Base-by-base conservation (phyloP, 2,329 filamentous ascomycete genomes). In the Fusarium nematophilum region DNA sequence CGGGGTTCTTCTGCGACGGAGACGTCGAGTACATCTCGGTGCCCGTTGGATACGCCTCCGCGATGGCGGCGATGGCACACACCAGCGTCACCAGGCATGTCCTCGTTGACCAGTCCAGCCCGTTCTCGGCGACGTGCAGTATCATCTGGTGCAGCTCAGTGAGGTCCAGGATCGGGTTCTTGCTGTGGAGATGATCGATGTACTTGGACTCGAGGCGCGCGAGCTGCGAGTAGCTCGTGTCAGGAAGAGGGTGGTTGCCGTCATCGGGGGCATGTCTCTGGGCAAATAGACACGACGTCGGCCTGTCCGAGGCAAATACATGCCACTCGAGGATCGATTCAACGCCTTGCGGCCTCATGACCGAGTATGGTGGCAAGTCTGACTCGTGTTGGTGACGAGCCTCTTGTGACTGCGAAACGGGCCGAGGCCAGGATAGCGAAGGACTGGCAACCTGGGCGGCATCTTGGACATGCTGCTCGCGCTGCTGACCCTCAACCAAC, bases 111-210 rank as follows among this genome's bases (percentile, higher is more conserved):
- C 48, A 52, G 18, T 45, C 48, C 5, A 42, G 33, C 1, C 48
- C 48, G 14, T 38, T 37, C 30, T 52, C 48, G 6, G 48, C 48
- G 3, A 52, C 30, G 15, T 45, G 14, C 9, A 45, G 6, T 6
- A 52, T 45, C 48, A 34, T 44, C 11, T 17, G 14, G 9, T 42
- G 48, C 23, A 52, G 31, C 17, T 44, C 39, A 13, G 30, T 9
- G 7, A 52, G 30, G 26, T 52, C 40, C 9, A 52, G 9, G 9
- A 52, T 44, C 5, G 48, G 48, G 11, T 52, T 52, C 14, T 45
- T 44, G n/a, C 21, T 23, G 26, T 52, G 48, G 9, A 52, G 11
- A 13, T n/a, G 31, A 11, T 38, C 17, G 30, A 52, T 52, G 27
- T 52, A 52, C n/a, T 30, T 44, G 10, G 17, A 6, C 15, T 52